phyloP scores from a whole-genome alignment of 129 eudicot genomes.

The Escallonia herrerae region DNA sequence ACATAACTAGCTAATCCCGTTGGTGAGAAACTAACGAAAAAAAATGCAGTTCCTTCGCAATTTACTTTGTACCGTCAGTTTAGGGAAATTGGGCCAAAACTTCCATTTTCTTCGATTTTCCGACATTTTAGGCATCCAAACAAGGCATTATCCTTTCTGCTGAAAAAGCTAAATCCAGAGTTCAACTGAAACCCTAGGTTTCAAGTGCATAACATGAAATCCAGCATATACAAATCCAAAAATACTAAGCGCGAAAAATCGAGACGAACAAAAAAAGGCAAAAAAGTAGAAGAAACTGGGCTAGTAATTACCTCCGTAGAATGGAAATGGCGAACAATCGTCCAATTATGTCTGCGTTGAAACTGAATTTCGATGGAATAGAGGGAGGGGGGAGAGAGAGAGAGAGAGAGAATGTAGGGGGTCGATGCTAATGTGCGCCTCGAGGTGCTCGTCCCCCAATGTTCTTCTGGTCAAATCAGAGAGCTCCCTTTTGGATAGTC shows the following conservation, averaged over 20 bases:
- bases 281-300: neutral
- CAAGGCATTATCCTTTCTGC: neutral
- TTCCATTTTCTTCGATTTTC: neutral
- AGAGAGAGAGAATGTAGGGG: neutral
- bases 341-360: neutral
- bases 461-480: conserved; percentile 1
- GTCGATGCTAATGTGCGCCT: conserved; percentile 1
- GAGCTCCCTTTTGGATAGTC: conserved; percentile 4
- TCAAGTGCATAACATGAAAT: neutral
- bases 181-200: neutral
- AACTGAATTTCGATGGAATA: conserved; percentile 1
- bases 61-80: neutral
- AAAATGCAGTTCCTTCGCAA: neutral
- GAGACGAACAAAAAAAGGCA: neutral
- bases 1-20: conserved; percentile 1
- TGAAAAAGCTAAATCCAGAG: neutral
- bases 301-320: neutral
- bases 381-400: neutral
- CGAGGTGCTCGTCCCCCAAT: conserved; percentile 2
- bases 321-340: neutral
- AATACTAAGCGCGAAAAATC: neutral
- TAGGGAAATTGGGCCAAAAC: neutral
- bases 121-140: neutral
- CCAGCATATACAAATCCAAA: neutral
- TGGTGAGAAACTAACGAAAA: neutral